These are phyloP conservation scores for Emergomyces pasteurianus DNA, from an alignment of 2,329 filamentous ascomycete species.

Conservation along the genomic window DNA sequence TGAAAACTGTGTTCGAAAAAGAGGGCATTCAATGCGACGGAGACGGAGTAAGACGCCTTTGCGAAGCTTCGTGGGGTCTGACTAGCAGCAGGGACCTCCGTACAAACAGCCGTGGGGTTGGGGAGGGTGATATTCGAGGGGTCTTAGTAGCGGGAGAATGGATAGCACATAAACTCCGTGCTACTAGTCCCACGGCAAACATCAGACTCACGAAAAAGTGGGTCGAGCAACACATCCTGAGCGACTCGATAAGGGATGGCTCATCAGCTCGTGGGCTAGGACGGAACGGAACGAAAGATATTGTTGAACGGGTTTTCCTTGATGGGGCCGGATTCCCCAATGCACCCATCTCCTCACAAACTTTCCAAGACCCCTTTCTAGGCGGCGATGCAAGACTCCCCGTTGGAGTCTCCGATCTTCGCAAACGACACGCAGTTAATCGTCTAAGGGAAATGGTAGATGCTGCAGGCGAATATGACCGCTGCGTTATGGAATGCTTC, in stretches of 20 bases:
- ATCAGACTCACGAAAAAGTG: constrained; percentile 44
- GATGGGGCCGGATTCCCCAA: constrained; percentile 51
- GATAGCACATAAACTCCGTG: constrained; percentile 49
- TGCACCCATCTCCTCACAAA: constrained; percentile 26
- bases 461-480: constrained; percentile 50
- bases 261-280: constrained; percentile 46
- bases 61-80: constrained; percentile 55
- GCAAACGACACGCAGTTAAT: constrained; percentile 47
- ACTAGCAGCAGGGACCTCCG: constrained; percentile 43
- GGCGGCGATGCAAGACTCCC: constrained; percentile 17
- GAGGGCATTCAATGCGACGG: constrained; percentile 81
- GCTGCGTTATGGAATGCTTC: constrained; percentile 61
- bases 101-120: constrained; percentile 32
- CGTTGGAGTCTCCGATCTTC: constrained; percentile 47
- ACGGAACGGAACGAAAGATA: constrained; percentile 51
- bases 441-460: constrained; percentile 51
- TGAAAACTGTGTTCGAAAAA: constrained; percentile 75
- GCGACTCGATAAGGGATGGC: constrained; percentile 41
- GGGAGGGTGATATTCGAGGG: constrained; percentile 48
- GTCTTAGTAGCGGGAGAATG: constrained; percentile 55
- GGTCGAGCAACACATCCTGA: constrained; percentile 48
- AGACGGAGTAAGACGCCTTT: constrained; percentile 68
- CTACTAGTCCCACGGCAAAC: constrained; percentile 27
- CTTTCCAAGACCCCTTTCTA: constrained; percentile 25
- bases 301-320: constrained; percentile 53